Evolutionary conservation across 176 grass and related monocot genomes (phyloP), one percentile per base, ranked within the genome.

Genomic region (Pharus latifolius): DNA sequence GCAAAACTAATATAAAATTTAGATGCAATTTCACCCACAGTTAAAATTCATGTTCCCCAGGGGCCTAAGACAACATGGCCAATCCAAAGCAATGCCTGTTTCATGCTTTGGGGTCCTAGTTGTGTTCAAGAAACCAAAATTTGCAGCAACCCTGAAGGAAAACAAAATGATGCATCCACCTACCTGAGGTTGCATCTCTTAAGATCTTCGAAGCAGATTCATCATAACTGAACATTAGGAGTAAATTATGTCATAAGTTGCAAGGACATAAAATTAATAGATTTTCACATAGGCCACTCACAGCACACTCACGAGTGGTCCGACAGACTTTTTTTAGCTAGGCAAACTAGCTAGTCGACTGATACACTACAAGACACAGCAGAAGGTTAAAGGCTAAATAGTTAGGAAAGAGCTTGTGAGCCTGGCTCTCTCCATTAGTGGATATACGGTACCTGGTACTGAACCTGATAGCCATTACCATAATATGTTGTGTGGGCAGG

Each of bases 401-500:
- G 79, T 82, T 83, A 74, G 70, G 65, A 55, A 52, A 71, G 50
- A 86, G 30, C 74, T 31, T 67, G 16, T 51, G 58, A 55, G 51
- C 32, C 20, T 43, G 7, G 31, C 78, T 78, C 56, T 80, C 51
- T 71, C 83, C 84, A 72, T 88, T 77, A 97, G 83, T 97, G 84
- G 61, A 97, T 82, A 69, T 88, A 92, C 0, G 74, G 56, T 46
- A 88, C 72, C 65, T 80, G 89, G 56, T 90, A 92, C 74, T 91
- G 92, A 30, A 94, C 76, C 28, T 68, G 89, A 59, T 94, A 93
- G 40, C 70, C 87, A 60, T 85, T 97, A 66, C 87, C 78, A 56
- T 98, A 94, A 46, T 98, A 98, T 17, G 81, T 71, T 13, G 81
- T 63, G 26, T 85, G 83, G 17, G 86, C 67, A 48, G 89, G 67